These are phyloP conservation scores for Zasmidium citrigriseum DNA, from an alignment of 2,329 filamentous ascomycete genomes.

Conservation along the genomic window DNA sequence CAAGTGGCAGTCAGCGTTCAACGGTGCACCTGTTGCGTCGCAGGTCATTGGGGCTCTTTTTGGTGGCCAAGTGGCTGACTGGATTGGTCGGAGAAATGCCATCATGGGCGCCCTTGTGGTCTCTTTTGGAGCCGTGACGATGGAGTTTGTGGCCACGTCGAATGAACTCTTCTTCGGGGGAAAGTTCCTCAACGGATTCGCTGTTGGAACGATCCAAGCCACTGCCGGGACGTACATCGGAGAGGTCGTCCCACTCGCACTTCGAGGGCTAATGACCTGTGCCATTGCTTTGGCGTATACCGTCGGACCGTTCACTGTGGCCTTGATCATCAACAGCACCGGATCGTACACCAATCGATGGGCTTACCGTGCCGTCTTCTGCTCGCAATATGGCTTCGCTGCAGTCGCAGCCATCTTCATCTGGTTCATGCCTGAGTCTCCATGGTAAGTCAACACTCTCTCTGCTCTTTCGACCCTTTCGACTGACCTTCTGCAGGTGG, in stretches of 20 bases:
- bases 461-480: background rate
- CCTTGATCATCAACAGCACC: conserved; percentile 25
- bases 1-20: conserved; percentile 49
- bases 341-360: conserved; percentile 41
- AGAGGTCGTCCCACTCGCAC: conserved; percentile 42
- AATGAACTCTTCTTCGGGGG: conserved; percentile 45
- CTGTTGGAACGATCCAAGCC: conserved; percentile 42
- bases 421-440: conserved; percentile 31
- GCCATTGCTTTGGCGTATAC: conserved; percentile 44
- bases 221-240: conserved; percentile 42
- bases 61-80: conserved; percentile 40
- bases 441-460: too few species aligned
- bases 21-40: conserved; percentile 45
- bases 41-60: conserved; percentile 38
- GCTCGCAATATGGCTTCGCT: conserved; percentile 45
- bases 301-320: conserved; percentile 42
- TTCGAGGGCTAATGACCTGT: conserved; percentile 41
- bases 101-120: conserved; percentile 40
- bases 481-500: background rate
- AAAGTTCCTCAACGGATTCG: conserved; percentile 47
- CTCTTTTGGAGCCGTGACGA: conserved; percentile 41
- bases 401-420: conserved; percentile 31
- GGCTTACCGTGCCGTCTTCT: conserved; percentile 47
- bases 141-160: conserved; percentile 45
- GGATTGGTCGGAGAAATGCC: conserved; percentile 37